These are phyloP conservation scores for Pezicula radicicola DNA, from an alignment of 2,329 filamentous ascomycete genomes.

Conservation along the genomic window DNA sequence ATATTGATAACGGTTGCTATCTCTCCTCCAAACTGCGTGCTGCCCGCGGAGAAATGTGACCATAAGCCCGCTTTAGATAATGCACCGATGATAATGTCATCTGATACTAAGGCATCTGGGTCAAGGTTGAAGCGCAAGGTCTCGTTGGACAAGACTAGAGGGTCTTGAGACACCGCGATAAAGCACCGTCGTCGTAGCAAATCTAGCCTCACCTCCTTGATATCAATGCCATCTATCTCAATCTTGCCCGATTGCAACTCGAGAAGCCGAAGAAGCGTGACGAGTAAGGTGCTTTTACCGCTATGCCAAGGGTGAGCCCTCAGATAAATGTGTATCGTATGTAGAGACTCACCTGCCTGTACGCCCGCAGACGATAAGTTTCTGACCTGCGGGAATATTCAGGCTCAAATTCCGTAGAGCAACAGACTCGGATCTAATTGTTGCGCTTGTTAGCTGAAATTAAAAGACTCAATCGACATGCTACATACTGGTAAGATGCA, in stretches of 20 bases:
- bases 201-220: slow-evolving; percentile 33
- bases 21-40: background rate
- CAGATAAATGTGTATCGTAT: background rate
- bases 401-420: slow-evolving; percentile 34
- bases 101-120: slow-evolving; percentile 12
- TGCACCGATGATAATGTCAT: slow-evolving; percentile 13
- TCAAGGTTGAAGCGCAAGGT: slow-evolving; percentile 30
- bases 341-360: slow-evolving; percentile 39
- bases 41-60: slow-evolving; percentile 6
- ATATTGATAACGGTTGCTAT: background rate
- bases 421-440: slow-evolving; percentile 16
- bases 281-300: slow-evolving; percentile 41
- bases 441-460: slow-evolving; percentile 36
- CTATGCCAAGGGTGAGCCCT: slow-evolving; percentile 5
- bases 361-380: slow-evolving; percentile 49
- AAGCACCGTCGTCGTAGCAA: slow-evolving; percentile 30
- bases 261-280: slow-evolving; percentile 46
- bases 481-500: slow-evolving; percentile 24
- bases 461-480: slow-evolving; percentile 23
- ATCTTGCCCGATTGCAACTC: slow-evolving; percentile 37
- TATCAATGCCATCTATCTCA: slow-evolving; percentile 39
- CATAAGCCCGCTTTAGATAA: slow-evolving; percentile 8
- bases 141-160: slow-evolving; percentile 32
- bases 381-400: slow-evolving; percentile 44
- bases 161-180: slow-evolving; percentile 39